phyloP scores from a whole-genome alignment of 148 eudicot genomes.

The Camellia japonica region DNA sequence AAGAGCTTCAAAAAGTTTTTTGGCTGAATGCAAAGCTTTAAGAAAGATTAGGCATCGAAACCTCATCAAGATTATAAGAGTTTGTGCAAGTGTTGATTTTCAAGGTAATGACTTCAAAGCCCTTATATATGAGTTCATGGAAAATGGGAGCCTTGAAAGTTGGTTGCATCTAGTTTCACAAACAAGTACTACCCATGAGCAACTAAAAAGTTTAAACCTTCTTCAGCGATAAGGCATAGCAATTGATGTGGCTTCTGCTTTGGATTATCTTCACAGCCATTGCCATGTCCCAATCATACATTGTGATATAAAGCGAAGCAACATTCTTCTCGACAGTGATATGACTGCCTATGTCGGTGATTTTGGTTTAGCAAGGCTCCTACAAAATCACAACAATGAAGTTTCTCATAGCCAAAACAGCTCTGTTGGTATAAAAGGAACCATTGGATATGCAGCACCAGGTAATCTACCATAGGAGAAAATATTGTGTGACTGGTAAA shows the following conservation, averaged over 20 bases:
- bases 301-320: constrained; percentile 42
- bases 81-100: constrained; percentile 18
- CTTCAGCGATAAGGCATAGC: constrained; percentile 19
- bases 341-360: neutral
- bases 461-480: constrained; percentile 12
- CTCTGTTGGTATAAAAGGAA: constrained; percentile 26
- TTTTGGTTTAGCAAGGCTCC: too few species aligned
- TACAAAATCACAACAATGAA: too few species aligned
- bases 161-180: constrained; percentile 17
- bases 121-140: constrained; percentile 19
- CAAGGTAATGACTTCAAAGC: constrained; percentile 23
- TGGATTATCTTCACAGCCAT: constrained; percentile 36
- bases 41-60: constrained; percentile 16
- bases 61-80: constrained; percentile 13
- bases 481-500: too few species aligned
- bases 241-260: constrained; percentile 37
- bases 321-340: constrained; percentile 25
- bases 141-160: constrained; percentile 15
- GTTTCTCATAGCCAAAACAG: too few species aligned
- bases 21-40: constrained; percentile 17
- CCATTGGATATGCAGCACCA: constrained; percentile 38
- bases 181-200: neutral
- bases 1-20: constrained; percentile 24
- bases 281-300: constrained; percentile 25
- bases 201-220: neutral